Evolutionary conservation across 1,139 yeast genomes (phyloP).

Genomic region (Taphrina communis): DNA sequence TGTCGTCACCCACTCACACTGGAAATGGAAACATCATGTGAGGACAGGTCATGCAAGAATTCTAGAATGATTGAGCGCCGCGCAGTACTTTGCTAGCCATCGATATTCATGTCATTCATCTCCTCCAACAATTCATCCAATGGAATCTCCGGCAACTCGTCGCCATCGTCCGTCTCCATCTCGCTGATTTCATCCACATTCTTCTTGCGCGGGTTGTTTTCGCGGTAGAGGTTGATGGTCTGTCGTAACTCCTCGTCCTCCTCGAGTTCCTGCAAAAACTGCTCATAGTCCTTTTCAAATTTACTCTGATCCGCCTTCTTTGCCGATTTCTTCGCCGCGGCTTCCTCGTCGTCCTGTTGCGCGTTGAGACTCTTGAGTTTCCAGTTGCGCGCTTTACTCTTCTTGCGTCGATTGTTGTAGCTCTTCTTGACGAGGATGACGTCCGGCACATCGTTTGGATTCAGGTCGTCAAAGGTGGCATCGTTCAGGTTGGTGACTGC

Average conservation of each 20-base stretch:
- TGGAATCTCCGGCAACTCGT: conserved; percentile 58
- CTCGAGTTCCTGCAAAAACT: conserved; percentile 95
- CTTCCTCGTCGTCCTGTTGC: conserved; percentile 84
- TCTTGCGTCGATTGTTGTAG: conserved; percentile 67
- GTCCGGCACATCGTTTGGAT: conserved; percentile 70
- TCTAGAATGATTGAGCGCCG: too few relatives aligned
- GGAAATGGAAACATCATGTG: too few relatives aligned
- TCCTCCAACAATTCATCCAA: conserved; percentile 62
- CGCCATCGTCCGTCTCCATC: conserved; percentile 46
- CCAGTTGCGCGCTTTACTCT: conserved; percentile 88
- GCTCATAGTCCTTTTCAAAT: conserved; percentile 93
- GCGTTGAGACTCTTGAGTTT: conserved; percentile 94
- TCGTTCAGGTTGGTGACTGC: conserved; percentile 85
- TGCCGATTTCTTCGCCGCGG: conserved; percentile 67
- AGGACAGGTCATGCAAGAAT: background rate
- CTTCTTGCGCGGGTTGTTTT: conserved; percentile 51
- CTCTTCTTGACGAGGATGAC: conserved; percentile 90
- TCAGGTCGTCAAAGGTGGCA: conserved; percentile 77
- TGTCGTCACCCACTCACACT: background rate
- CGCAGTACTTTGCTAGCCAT: conserved; percentile 47
- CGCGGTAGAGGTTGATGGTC: conserved; percentile 80
- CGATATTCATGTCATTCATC: conserved; percentile 87
- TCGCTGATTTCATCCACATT: conserved; percentile 55
- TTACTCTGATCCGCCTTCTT: conserved; percentile 86
- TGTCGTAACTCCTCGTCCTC: conserved; percentile 95